Evolutionary conservation across 495 filamentous ascomycete species (phyloP).

Genomic region (Aspergillus avenaceus): DNA sequence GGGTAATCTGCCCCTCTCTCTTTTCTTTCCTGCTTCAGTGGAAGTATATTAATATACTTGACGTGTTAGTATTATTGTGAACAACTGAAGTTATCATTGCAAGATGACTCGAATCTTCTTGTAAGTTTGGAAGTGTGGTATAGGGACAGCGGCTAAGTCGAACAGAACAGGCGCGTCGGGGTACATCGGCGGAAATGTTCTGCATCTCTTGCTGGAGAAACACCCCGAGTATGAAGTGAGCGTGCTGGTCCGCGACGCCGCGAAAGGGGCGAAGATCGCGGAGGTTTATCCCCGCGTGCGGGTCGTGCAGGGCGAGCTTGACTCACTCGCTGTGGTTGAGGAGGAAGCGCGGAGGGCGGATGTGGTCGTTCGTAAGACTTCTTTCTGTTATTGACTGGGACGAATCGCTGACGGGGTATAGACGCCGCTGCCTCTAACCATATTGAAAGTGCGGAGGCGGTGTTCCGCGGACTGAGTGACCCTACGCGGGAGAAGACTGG

Average conservation of each 20-base stretch:
- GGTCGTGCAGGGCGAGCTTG: conserved; percentile 45
- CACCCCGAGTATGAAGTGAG: conserved; percentile 60
- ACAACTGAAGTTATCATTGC: not conserved
- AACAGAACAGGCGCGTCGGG: conserved; percentile 52
- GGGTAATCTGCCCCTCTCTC: too few species aligned
- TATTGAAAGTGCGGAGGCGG: conserved; percentile 33
- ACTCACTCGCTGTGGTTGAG: conserved; percentile 30
- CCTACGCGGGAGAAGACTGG: conserved; percentile 17
- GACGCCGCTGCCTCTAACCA: conserved; percentile 40
- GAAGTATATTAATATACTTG: too few species aligned
- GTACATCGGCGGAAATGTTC: conserved; percentile 65
- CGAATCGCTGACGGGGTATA: too few species aligned
- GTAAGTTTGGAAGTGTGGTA: conserved; percentile 5
- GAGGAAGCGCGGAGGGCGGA: conserved; percentile 41
- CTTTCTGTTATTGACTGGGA: not conserved
- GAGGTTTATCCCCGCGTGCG: conserved; percentile 41
- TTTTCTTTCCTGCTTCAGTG: too few species aligned
- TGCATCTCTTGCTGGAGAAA: conserved; percentile 47
- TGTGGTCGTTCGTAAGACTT: conserved; percentile 46
- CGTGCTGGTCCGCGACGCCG: conserved; percentile 54
- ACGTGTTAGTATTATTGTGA: too few species aligned
- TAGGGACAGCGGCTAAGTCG: not conserved
- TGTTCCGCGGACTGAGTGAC: conserved; percentile 30
- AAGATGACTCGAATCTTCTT: conserved; percentile 23
- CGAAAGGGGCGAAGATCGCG: conserved; percentile 54